Conservation (phyloP, 2,329 filamentous ascomycete species). For the Zasmidium angulare region DNA sequence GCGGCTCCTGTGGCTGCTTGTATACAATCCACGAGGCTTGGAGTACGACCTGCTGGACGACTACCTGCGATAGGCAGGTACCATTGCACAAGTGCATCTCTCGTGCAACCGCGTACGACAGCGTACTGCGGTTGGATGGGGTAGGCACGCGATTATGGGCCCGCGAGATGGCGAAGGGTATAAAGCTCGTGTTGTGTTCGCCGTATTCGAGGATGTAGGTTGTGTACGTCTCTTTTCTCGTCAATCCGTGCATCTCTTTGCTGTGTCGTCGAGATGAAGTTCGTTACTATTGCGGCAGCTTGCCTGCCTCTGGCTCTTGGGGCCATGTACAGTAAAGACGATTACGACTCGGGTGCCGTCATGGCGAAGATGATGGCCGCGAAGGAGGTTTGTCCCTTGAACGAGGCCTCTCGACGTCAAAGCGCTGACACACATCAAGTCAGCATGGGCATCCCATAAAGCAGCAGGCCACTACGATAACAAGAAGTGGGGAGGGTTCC, state of each 20-base stretch:
- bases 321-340: conserved; percentile 17
- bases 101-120: neutral
- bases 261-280: conserved; percentile 17
- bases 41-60: neutral
- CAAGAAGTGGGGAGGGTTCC: conserved; percentile 16
- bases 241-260: neutral
- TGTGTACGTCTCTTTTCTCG: neutral
- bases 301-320: conserved; percentile 21
- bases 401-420: too few species aligned
- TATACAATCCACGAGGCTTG: conserved; percentile 9
- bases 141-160: too few species aligned
- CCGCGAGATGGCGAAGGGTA: conserved; percentile 4
- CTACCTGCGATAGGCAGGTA: conserved; percentile 19
- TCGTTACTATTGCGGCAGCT: conserved; percentile 16
- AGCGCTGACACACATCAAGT: conserved; percentile 10
- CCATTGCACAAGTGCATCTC: conserved; percentile 7
- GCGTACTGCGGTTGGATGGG: too few species aligned
- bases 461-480: conserved; percentile 26
- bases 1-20: neutral
- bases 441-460: conserved; percentile 25
- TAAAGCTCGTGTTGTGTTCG: neutral
- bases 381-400: conserved; percentile 9
- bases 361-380: conserved; percentile 20
- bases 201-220: neutral
- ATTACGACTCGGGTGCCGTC: conserved; percentile 21